Evolutionary conservation across 1,139 yeast species (phyloP).

Genomic region (Pneumocystis sp.): DNA sequence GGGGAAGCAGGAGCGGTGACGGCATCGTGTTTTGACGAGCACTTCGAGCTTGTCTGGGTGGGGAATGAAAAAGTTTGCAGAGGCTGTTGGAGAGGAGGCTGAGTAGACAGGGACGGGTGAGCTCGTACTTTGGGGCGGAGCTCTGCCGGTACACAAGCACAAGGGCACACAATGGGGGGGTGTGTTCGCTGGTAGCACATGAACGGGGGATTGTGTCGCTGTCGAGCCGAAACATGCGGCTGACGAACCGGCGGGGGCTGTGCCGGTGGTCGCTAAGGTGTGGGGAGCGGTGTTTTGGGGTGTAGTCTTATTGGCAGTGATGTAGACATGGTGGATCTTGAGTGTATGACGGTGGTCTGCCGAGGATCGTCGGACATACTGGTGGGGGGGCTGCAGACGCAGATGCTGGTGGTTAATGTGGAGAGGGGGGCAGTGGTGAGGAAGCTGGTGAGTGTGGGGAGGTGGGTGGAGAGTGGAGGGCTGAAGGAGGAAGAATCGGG

Average conservation of each 20-base stretch:
- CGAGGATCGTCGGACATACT: slow-evolving; percentile 29
- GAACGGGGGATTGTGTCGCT: slow-evolving; percentile 25
- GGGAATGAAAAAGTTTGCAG: slow-evolving; percentile 45
- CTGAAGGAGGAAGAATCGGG: slow-evolving; percentile 16
- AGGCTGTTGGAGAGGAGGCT: slow-evolving; percentile 21
- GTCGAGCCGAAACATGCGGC: slow-evolving; percentile 21
- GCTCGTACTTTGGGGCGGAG: slow-evolving; percentile 32
- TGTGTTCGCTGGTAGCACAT: slow-evolving; percentile 23
- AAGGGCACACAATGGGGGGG: slow-evolving; percentile 21
- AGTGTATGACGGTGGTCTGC: slow-evolving; percentile 21
- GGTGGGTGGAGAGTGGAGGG: slow-evolving; percentile 28
- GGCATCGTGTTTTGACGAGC: slow-evolving; percentile 48
- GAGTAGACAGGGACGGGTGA: slow-evolving; percentile 31
- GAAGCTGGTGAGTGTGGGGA: slow-evolving; percentile 28
- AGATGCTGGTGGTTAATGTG: slow-evolving; percentile 46
- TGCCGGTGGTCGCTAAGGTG: slow-evolving; percentile 17
- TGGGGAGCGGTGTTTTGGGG: background rate
- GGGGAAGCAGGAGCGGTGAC: too few species aligned
- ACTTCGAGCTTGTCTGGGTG: slow-evolving; percentile 66
- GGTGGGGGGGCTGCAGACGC: slow-evolving; percentile 34
- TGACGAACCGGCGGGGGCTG: slow-evolving; percentile 26
- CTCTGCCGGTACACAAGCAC: slow-evolving; percentile 32
- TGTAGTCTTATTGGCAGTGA: slow-evolving; percentile 25
- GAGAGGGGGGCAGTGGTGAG: slow-evolving; percentile 33
- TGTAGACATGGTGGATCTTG: slow-evolving; percentile 20